Evolutionary conservation across 2,329 filamentous ascomycete genomes (phyloP).

Genomic region (Tricladium varicosporioides): DNA sequence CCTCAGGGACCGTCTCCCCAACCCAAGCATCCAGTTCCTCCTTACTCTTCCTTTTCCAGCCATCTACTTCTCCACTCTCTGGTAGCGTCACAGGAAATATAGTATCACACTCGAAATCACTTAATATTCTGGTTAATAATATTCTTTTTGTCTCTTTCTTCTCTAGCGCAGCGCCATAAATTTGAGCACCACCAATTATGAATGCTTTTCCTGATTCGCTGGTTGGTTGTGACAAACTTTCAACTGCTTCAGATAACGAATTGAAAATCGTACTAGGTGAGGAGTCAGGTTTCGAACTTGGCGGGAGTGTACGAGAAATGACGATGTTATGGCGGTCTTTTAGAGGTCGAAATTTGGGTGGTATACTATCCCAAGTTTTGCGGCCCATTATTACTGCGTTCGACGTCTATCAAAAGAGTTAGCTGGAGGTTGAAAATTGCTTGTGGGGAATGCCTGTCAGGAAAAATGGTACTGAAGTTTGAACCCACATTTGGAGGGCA

Average conservation of each 20-base stretch:
- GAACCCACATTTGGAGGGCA: slow-evolving; percentile 42
- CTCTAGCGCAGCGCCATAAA: slow-evolving; percentile 72
- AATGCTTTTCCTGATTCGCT: slow-evolving; percentile 51
- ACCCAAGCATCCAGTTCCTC: slow-evolving; percentile 60
- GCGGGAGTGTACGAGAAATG: slow-evolving; percentile 56
- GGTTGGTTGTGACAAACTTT: neutral
- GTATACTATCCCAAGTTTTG: slow-evolving; percentile 94
- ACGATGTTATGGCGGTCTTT: slow-evolving; percentile 80
- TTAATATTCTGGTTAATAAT: slow-evolving; percentile 66
- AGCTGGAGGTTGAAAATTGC: neutral
- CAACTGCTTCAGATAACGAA: slow-evolving; percentile 16
- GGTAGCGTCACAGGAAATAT: slow-evolving; percentile 63
- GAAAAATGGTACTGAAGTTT: neutral
- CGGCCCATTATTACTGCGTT: slow-evolving; percentile 96
- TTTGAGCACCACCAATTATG: slow-evolving; percentile 85
- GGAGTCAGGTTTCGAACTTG: neutral
- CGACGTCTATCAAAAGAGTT: slow-evolving; percentile 13
- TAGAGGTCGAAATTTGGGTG: slow-evolving; percentile 73
- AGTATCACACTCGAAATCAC: slow-evolving; percentile 74
- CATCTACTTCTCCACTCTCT: slow-evolving; percentile 27
- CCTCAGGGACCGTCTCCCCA: slow-evolving; percentile 60
- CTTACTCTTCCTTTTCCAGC: slow-evolving; percentile 54
- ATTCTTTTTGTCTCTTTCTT: slow-evolving; percentile 58
- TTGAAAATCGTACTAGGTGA: neutral
- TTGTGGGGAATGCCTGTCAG: too few species aligned